Base-by-base conservation (phyloP, 73 alveolate genomes). In the Halteria grandinella region DNA sequence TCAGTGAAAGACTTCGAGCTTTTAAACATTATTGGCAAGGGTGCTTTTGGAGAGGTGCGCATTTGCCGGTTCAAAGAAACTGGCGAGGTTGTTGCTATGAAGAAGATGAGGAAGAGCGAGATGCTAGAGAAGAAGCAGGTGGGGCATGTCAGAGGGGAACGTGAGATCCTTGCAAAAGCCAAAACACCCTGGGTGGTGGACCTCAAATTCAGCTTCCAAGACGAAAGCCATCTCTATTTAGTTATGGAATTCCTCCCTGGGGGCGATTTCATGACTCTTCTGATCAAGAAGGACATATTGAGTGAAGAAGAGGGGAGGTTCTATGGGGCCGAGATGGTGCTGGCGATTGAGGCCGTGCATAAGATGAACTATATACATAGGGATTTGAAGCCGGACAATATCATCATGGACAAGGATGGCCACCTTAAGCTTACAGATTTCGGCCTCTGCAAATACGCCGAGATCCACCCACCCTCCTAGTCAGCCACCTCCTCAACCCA, bases 341-440 rank as follows among this genome's bases (percentile, higher is more conserved):
- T 81, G 43, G 97, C 97, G 15, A 82, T 91, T 32, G 97, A 86
- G 60, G 55, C 85, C 14, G 97, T 91, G 17, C 97, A 91, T 70
- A 83, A 87, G 40, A 39, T 85, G 72, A 88, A 87, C 69, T 91
- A 92, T 37, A 91, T 91, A 23, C 97, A 91, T 75, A 75, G 97
- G 52, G 97, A 91, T 76, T 74, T 91, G 49, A 91, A 91, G 31
- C 97, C 98, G 21, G 94, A 87, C 58, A 92, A 92, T 79, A 88
- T 89, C 7, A 85, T 88, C 48, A 74, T 92, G 7, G 94, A 79
- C 62, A 86, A 82, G 34, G 89, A 82, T 75, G 97, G 97, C 1
- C 97, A 91, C 83, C 72, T 91, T n/a, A 87, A 87, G 69, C 88
- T 91, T 53, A 66, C 94, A 14, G 97, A 91, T 63, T 91, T 91